Base-by-base conservation (phyloP, 441 rosid species). In the Syzygium malaccense region DNA sequence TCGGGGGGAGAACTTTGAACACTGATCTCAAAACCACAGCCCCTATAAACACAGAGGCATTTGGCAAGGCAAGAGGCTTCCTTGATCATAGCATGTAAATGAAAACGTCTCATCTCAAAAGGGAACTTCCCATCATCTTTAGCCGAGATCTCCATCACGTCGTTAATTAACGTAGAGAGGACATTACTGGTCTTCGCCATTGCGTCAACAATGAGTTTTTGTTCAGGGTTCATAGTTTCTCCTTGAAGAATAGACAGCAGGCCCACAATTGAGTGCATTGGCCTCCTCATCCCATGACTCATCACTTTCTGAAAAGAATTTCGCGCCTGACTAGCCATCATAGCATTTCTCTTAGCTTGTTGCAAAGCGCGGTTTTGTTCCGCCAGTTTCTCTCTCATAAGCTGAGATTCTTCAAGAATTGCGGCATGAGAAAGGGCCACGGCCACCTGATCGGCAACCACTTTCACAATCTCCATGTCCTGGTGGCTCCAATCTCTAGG, bases 361-460 rank as follows among this genome's bases (percentile, higher is more conserved):
- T 94, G 96, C 86, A 95, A 88, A 55, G 91, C 92, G 26, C 93
- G 93, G 90, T 95, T 95, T 88, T 93, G 96, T 89, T 95, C 93
- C 7, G 92, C 88, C 55, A 95, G 94, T 86, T 93, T 95, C 30
- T 95, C 96, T 86, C 96, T 93, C 96, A 95, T 95, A 25, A 91
- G 86, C 90, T 93, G 98, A 55, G 98, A 95, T 88, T 95, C 98
- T 86, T 95, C 96, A 4, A 95, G 96, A 91, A 95, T 95, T 19
- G 97, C 91, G 33, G 97, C 97, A 68, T 95, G 97, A 19, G 97
- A 95, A 32, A 94, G 94, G 86, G 98, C 98, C 68, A 95, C 98
- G 1, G 98, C 96, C 78, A 95, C 98, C 91, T 95, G 96, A 93
- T 95, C 98, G 68, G 98, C 98, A 86, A 95, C 98, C 84, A 95